Base-by-base conservation (phyloP, 257 asterid species). In the Solanum corneliomulleri region DNA sequence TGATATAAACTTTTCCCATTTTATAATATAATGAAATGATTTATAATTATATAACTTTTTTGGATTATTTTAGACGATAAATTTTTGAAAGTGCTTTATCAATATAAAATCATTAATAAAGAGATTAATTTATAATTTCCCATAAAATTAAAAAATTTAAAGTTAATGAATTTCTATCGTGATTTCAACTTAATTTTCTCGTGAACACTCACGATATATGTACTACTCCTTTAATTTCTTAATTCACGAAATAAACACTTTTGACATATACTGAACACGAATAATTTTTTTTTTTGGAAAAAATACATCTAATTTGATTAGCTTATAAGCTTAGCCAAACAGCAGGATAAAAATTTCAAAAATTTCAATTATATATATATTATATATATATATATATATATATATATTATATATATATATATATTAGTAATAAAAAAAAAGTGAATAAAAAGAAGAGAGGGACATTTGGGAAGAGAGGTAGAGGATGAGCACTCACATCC, bases 401-500 rank as follows among this genome's bases (percentile, higher is more conserved):
- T n/a, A n/a, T n/a, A n/a, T n/a, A n/a, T 1, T 8, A 6, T 71
- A 27, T 27, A 5, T 49, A 5, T 0, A 15, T 49, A 15, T 15
- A 47, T 47, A 44, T 44, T 37, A 37, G 7, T 37, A 7, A 14
- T 0, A 5, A 52, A 49, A 66, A 66, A 85, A 45, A 45, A 76
- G 75, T 62, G 85, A 83, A 86, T 86, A 86, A 78, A 76, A 85
- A 68, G 66, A 85, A 44, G 80, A 69, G 87, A 44, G 87, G 82
- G 81, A 85, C 80, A 44, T 85, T 69, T 85, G 70, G 85, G 41
- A 35, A 86, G 84, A 77, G 64, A 45, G 64, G 84, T 45, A 78
- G 66, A 78, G 84, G 88, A 56, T 29, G 88, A 86, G 72, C 84
- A 78, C 84, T 78, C 81, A 62, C 84, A 64, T 64, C 88, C 88